Evolutionary conservation across 2,329 filamentous ascomycete genomes (phyloP).

Genomic region (Fusarium zealandicum): DNA sequence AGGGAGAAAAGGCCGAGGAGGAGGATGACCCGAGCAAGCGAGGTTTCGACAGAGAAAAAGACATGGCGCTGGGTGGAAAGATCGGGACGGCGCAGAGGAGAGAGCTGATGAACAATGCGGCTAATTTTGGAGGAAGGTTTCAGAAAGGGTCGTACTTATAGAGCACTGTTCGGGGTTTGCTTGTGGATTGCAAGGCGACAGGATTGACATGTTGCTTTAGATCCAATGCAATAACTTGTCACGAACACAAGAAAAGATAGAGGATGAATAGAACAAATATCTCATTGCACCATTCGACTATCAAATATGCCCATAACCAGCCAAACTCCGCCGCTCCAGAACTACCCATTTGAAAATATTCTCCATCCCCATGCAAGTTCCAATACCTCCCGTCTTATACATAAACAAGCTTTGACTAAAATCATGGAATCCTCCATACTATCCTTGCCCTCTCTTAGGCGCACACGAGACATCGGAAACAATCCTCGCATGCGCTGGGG

Average conservation of each 20-base stretch:
- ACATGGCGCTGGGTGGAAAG: constrained; percentile 79
- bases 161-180: neutral
- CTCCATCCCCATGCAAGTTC: constrained; percentile 41
- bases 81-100: constrained; percentile 76
- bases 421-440: constrained; percentile 19
- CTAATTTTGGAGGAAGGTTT: constrained; percentile 84
- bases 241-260: too few species aligned
- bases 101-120: constrained; percentile 80
- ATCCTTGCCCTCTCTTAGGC: constrained; percentile 14
- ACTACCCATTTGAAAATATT: constrained; percentile 40
- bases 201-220: too few species aligned
- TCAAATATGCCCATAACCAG: constrained; percentile 38
- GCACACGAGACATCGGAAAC: neutral
- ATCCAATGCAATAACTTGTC: too few species aligned
- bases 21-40: constrained; percentile 92
- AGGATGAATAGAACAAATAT: constrained; percentile 30
- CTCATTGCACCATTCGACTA: constrained; percentile 37
- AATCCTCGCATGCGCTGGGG: constrained; percentile 17
- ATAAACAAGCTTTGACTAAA: constrained; percentile 26
- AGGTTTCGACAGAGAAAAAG: constrained; percentile 90
- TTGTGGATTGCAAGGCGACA: too few species aligned
- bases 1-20: constrained; percentile 56
- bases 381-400: constrained; percentile 35
- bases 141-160: constrained; percentile 73
- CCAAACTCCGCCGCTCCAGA: constrained; percentile 48